Percentiles rank a stretch among this genome's conserved stretches.
Conservation (phyloP, 2,329 filamentous ascomycete species). For the Colletotrichum gloeosporioides region DNA sequence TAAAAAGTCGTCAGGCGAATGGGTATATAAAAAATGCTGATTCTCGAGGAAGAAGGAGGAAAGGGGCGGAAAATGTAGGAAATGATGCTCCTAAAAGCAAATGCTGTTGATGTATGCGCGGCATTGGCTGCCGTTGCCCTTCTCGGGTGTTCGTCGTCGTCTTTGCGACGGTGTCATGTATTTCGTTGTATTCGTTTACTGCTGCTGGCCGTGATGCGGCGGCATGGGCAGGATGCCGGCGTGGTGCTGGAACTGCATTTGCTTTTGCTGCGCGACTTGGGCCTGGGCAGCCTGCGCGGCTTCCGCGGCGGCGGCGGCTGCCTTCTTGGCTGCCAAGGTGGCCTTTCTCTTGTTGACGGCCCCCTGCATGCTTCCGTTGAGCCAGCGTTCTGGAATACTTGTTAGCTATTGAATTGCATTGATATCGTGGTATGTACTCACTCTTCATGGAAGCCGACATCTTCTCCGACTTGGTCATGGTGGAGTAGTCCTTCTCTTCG, state of each 20-base stretch:
- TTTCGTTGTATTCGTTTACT: neutral
- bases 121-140: neutral
- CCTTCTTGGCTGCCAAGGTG: conserved; percentile 65
- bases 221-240: conserved; percentile 1
- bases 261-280: neutral
- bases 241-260: conserved; percentile 7
- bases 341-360: conserved; percentile 67
- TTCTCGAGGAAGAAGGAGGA: neutral
- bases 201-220: neutral
- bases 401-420: conserved; percentile 26
- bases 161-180: neutral
- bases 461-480: conserved; percentile 70
- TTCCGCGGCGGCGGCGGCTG: conserved; percentile 43
- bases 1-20: conserved; percentile 3
- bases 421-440: conserved; percentile 38
- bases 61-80: neutral
- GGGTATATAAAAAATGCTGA: conserved; percentile 10
- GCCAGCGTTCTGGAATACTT: conserved; percentile 57
- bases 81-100: neutral
- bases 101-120: neutral
- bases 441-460: conserved; percentile 71
- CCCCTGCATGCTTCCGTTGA: conserved; percentile 63
- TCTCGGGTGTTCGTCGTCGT: neutral
- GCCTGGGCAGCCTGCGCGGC: neutral
- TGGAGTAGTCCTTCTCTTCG: conserved; percentile 62